These are phyloP conservation scores for Candida palmyrensis DNA, from an alignment of 805 yeast genomes.

Conservation along the genomic window DNA sequence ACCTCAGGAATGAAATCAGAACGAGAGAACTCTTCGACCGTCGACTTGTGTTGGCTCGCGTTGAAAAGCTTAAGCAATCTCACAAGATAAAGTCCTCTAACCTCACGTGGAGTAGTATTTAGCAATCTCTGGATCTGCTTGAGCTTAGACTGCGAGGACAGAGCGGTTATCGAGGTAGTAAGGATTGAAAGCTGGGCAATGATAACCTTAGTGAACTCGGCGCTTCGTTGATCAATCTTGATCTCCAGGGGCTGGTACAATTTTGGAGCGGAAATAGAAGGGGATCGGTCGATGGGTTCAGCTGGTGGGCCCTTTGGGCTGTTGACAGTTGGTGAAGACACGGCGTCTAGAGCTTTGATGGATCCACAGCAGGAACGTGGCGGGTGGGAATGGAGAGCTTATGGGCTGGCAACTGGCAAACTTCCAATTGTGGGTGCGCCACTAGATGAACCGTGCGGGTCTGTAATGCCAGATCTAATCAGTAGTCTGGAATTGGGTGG, in stretches of 20 bases:
- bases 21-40: not conserved
- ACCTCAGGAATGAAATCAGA: too few species aligned
- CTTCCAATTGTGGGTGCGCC: too few species aligned
- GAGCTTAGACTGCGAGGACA: conserved; percentile 34
- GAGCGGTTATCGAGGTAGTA: conserved; percentile 37
- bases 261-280: conserved; percentile 4
- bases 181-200: conserved; percentile 52
- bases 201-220: conserved; percentile 33
- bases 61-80: not conserved
- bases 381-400: too few species aligned
- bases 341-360: conserved; percentile 14
- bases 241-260: conserved; percentile 3
- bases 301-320: conserved; percentile 38
- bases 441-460: too few species aligned
- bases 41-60: not conserved
- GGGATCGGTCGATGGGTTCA: conserved; percentile 1
- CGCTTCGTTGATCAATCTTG: too few species aligned
- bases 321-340: conserved; percentile 28
- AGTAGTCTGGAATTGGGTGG: conserved; percentile 37
- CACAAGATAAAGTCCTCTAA: not conserved
- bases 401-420: not conserved
- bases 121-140: conserved; percentile 46
- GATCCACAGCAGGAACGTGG: too few species aligned
- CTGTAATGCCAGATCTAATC: conserved; percentile 28
- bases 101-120: conserved; percentile 9